Evolutionary conservation across 352 stramenopile genomes (phyloP), one percentile per base, ranked within the genome.

Genomic region (Saprolegnia parasitica): DNA sequence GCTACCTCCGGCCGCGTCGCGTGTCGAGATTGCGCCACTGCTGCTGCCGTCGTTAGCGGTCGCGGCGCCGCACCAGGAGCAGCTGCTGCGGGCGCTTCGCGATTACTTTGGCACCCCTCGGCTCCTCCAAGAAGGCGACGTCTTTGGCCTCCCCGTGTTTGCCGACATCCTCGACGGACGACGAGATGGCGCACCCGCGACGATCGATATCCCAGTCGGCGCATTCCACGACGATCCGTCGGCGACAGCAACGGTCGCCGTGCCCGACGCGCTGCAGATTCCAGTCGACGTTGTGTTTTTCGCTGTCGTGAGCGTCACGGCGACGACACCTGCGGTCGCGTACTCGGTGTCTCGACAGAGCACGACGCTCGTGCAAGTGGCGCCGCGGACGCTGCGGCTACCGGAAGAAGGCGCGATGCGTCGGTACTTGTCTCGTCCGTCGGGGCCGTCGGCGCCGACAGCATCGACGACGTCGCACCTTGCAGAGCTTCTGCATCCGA

Each of bases 251-350:
- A 24, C 24, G 3, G 20, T 68, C 35, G n/a, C 47, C 5, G 29
- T 32, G 16, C 62, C 62, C 9, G 50, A 60, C 10, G 83, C 83
- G 9, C 72, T 76, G 13, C 9, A 68, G 20, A 72, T 93, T 10
- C 47, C 76, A 37, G 56, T 90, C 1, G 82, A 93, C 62, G 87
- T 94, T 10, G 74, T 91, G 58, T 92, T 91, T 56, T 92, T 92
- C 61, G 80, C 81, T 23, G 84, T 94, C 9, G 77, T 92, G 35
- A 84, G 81, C 40, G 49, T 94, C 9, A 73, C 79, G 18, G 50
- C 62, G 11, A 63, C 24, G 52, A 21, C 37, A 20, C 65, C 77
- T 3, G 67, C 86, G 20, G 8, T 60, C 3, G 84, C 82, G 0
- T 58, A 86, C 16, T 81, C 76, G 1, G 81, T 94, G 0, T 86